A percentile compares a stretch with the other conserved stretches of the same genome.
phyloP scores from a whole-genome alignment of 2,329 filamentous ascomycete species.

The Bisporella sp. region DNA sequence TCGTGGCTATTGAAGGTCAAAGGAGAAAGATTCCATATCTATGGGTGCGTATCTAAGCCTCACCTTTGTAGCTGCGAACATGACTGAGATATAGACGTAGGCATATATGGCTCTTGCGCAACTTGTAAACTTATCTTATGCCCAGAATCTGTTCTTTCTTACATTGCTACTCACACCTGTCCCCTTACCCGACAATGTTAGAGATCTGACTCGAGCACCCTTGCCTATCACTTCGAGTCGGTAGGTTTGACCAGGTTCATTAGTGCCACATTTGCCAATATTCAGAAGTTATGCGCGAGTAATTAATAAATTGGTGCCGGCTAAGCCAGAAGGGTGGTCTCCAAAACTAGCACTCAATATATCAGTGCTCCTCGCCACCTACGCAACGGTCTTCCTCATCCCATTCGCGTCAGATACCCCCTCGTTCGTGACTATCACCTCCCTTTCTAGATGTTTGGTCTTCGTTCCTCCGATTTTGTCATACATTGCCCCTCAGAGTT shows the following conservation, averaged over 20 bases:
- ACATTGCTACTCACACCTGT: slow-evolving; percentile 49
- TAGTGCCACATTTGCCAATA: no score
- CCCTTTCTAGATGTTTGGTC: slow-evolving; percentile 32
- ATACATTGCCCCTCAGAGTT: slow-evolving; percentile 39
- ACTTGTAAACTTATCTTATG: slow-evolving; percentile 51
- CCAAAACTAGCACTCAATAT: slow-evolving; percentile 33
- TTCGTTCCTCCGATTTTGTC: slow-evolving; percentile 40
- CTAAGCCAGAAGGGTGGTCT: slow-evolving; percentile 38
- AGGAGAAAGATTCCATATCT: slow-evolving; percentile 47
- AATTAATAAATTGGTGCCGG: slow-evolving; percentile 26
- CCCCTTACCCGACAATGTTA: slow-evolving; percentile 32
- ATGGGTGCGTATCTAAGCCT: slow-evolving; percentile 22
- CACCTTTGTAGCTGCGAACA: neutral
- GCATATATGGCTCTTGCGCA: slow-evolving; percentile 53
- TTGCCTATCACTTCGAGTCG: slow-evolving; percentile 15
- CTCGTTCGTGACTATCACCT: slow-evolving; percentile 30
- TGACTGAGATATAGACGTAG: slow-evolving; percentile 1
- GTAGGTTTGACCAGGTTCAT: slow-evolving; percentile 18
- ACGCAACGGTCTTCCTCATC: slow-evolving; percentile 30
- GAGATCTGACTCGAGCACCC: slow-evolving; percentile 14
- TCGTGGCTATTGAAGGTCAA: slow-evolving; percentile 52
- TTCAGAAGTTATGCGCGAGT: no score
- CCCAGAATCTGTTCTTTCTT: slow-evolving; percentile 57
- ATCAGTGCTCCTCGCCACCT: slow-evolving; percentile 29
- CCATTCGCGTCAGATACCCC: slow-evolving; percentile 35